Evolutionary conservation across 1,284 basidiomycete genomes (phyloP).

Genomic region (Sparassis latifolia): DNA sequence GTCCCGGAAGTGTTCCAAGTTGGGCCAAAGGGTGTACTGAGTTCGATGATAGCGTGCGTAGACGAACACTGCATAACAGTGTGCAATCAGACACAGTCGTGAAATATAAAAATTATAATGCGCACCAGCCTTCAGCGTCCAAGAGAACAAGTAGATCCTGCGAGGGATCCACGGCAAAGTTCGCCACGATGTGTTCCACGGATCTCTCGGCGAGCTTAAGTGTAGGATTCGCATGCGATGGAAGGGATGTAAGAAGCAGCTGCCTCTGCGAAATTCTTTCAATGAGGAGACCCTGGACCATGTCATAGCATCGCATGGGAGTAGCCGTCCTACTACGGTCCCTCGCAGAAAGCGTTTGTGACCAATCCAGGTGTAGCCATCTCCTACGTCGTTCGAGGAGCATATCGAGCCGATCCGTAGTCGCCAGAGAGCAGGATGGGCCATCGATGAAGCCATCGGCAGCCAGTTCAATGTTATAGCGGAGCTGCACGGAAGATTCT

Average conservation of each 20-base stretch:
- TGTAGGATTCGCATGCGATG: conserved; percentile 16
- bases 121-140: conserved; percentile 23
- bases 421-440: conserved; percentile 16
- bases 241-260: conserved; percentile 35
- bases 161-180: conserved; percentile 60
- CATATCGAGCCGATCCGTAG: conserved; percentile 31
- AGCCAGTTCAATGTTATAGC: conserved; percentile 43
- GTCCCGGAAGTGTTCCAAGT: conserved; percentile 6
- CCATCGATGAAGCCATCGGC: conserved; percentile 39
- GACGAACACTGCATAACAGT: conserved; percentile 9
- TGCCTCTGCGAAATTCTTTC: conserved; percentile 15
- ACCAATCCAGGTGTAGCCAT: conserved; percentile 39
- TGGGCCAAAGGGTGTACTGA: conserved; percentile 31
- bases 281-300: neutral
- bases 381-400: conserved; percentile 33
- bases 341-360: conserved; percentile 3
- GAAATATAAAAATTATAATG: neutral
- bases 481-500: conserved; percentile 32
- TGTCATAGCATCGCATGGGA: conserved; percentile 14
- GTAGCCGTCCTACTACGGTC: conserved; percentile 14
- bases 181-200: conserved; percentile 36
- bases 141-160: conserved; percentile 51
- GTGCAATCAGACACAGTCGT: neutral
- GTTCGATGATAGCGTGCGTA: conserved; percentile 39
- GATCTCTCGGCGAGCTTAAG: conserved; percentile 13